Evolutionary conservation across 257 asterid species (phyloP).

Genomic region (Leonotis leonurus): DNA sequence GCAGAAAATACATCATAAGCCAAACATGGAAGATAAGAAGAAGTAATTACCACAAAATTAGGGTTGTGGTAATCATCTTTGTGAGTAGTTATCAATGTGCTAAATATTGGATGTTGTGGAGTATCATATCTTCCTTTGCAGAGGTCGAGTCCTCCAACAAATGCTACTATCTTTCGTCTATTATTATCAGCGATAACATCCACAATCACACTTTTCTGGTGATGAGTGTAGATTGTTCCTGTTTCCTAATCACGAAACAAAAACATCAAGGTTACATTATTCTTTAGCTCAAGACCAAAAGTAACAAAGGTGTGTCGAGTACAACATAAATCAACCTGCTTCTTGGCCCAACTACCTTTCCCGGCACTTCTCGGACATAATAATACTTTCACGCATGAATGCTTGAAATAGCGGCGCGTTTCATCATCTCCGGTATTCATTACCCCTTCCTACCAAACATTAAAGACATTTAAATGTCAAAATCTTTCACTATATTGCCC

Average conservation of each 20-base stretch:
- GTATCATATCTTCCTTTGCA: conserved; percentile 93
- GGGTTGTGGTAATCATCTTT: conserved; percentile 88
- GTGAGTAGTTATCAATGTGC: conserved; percentile 62
- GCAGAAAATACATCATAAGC: not conserved
- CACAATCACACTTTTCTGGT: conserved; percentile 82
- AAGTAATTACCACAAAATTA: conserved; percentile 55
- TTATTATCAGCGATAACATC: conserved; percentile 55
- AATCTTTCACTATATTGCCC: not conserved
- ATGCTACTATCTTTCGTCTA: conserved; percentile 62
- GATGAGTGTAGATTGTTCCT: conserved; percentile 90
- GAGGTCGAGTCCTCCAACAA: conserved; percentile 89
- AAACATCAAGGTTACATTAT: too few species aligned
- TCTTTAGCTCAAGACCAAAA: not conserved
- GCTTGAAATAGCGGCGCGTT: conserved; percentile 84
- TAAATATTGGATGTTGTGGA: conserved; percentile 57
- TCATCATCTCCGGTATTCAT: conserved; percentile 90
- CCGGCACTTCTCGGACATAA: conserved; percentile 84
- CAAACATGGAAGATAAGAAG: not conserved
- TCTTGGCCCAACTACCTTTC: conserved; percentile 85
- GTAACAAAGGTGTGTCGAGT: not conserved
- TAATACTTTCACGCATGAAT: conserved; percentile 77
- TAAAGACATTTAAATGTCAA: not conserved
- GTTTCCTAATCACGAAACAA: conserved; percentile 55
- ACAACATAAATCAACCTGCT: conserved; percentile 29
- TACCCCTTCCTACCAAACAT: conserved; percentile 78